Conservation (phyloP, 305 asterid genomes). For the Nicotiana rustica region DNA sequence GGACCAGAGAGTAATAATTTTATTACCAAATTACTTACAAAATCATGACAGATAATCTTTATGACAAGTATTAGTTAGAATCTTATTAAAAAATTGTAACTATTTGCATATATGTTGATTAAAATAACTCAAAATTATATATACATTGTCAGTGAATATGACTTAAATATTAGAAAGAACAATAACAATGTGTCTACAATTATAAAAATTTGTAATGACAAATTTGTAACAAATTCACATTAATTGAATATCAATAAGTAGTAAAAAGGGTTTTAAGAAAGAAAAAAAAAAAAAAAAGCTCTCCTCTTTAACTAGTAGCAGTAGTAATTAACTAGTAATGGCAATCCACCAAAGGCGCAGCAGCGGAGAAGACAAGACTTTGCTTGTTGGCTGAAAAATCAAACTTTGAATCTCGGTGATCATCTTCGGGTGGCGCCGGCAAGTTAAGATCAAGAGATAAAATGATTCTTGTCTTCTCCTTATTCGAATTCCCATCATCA, state of each 20-base stretch:
- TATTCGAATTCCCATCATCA: conserved; percentile 33
- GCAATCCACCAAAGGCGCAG: conserved; percentile 61
- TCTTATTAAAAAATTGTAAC: too few relatives aligned
- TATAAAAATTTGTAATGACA: neutral
- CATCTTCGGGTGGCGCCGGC: conserved; percentile 69
- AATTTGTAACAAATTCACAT: neutral
- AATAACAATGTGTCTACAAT: conserved; percentile 11
- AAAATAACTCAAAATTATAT: too few relatives aligned
- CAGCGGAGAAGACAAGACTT: conserved; percentile 49
- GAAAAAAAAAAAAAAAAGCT: neutral
- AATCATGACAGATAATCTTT: too few relatives aligned
- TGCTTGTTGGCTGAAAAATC: conserved; percentile 43
- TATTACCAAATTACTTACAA: neutral
- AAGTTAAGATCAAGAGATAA: conserved; percentile 66
- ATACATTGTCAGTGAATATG: neutral
- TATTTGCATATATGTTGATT: too few relatives aligned
- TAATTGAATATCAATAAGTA: neutral
- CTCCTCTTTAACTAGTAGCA: neutral
- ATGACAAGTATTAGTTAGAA: too few relatives aligned
- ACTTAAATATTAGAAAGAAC: conserved; percentile 4
- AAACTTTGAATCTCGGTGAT: conserved; percentile 41
- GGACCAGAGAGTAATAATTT: too few relatives aligned
- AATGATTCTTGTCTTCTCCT: conserved; percentile 36
- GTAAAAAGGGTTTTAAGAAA: neutral
- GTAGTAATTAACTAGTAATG: conserved; percentile 48